Percentiles rank a stretch among this genome's conserved stretches.
Conservation (phyloP, 2,329 filamentous ascomycete genomes). For the Monilinia laxa region DNA sequence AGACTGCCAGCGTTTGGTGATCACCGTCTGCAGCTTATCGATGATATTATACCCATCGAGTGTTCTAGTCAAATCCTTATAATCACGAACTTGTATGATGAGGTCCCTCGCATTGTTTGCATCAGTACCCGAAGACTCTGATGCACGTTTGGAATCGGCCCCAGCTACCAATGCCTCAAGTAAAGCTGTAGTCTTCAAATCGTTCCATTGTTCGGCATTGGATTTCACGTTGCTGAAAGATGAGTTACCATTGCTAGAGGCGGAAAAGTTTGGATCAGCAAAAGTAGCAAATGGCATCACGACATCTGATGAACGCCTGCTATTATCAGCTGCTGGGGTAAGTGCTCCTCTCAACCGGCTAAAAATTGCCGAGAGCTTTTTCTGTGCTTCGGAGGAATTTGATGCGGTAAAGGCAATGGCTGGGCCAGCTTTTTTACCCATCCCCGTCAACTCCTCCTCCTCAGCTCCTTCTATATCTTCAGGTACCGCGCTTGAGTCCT, state of each 20-base stretch:
- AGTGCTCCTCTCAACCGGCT: constrained; percentile 8
- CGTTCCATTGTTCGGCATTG: constrained; percentile 54
- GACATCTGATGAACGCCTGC: constrained; percentile 15
- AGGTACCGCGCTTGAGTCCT: constrained; percentile 46
- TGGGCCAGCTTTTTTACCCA: constrained; percentile 2
- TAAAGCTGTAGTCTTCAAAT: constrained; percentile 58
- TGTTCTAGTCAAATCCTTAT: constrained; percentile 72
- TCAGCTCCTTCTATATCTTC: constrained; percentile 46
- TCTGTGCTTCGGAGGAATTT: constrained; percentile 13
- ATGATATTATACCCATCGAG: constrained; percentile 69
- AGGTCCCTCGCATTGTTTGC: constrained; percentile 24
- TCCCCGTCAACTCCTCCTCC: constrained; percentile 33
- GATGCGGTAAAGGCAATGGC: constrained; percentile 16
- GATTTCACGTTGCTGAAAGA: constrained; percentile 21
- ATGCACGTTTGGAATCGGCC: constrained; percentile 42
- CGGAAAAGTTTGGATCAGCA: constrained; percentile 17
- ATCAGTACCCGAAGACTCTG: constrained; percentile 36
- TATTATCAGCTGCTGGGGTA: neutral
- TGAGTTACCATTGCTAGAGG: constrained; percentile 20
- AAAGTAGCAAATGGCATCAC: constrained; percentile 17
- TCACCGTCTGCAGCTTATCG: constrained; percentile 64
- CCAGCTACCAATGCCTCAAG: constrained; percentile 57
- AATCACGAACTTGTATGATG: constrained; percentile 78
- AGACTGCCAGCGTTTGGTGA: constrained; percentile 69
- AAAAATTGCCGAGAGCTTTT: constrained; percentile 17